Evolutionary conservation across 2,329 filamentous ascomycete species (phyloP).

Genomic region (Fusarium abutilonis): DNA sequence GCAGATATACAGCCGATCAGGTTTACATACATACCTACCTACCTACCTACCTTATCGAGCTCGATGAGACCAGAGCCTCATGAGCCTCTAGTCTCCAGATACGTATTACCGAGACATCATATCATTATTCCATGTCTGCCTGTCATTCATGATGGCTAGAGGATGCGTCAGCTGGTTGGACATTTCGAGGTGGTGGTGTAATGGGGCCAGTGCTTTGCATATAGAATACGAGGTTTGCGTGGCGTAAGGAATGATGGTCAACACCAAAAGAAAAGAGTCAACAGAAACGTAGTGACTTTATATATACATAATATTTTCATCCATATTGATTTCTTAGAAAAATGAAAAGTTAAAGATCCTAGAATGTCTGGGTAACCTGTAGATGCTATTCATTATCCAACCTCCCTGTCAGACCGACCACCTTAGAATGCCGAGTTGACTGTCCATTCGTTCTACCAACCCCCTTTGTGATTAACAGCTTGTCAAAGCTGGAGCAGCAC

Average conservation of each 20-base stretch:
- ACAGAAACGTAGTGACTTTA: background rate
- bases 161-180: constrained; percentile 16
- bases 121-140: background rate
- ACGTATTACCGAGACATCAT: background rate
- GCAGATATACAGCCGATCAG: too few species aligned
- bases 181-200: constrained; percentile 7
- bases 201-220: constrained; percentile 7
- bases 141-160: background rate
- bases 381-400: too few species aligned
- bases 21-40: too few species aligned
- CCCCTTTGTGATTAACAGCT: background rate
- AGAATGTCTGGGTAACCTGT: too few species aligned
- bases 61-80: constrained; percentile 1
- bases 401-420: too few species aligned
- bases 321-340: too few species aligned
- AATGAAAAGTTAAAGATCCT: too few species aligned
- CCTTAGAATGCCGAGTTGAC: too few species aligned
- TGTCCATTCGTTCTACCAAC: background rate
- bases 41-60: too few species aligned
- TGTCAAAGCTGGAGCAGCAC: background rate
- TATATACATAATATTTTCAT: too few species aligned
- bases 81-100: background rate
- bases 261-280: background rate
- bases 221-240: constrained; percentile 22
- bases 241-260: background rate